Percentiles rank a stretch among this genome's conserved stretches.
Conservation (phyloP, 2,329 filamentous ascomycete species). For the Pyrenophora seminiperda region DNA sequence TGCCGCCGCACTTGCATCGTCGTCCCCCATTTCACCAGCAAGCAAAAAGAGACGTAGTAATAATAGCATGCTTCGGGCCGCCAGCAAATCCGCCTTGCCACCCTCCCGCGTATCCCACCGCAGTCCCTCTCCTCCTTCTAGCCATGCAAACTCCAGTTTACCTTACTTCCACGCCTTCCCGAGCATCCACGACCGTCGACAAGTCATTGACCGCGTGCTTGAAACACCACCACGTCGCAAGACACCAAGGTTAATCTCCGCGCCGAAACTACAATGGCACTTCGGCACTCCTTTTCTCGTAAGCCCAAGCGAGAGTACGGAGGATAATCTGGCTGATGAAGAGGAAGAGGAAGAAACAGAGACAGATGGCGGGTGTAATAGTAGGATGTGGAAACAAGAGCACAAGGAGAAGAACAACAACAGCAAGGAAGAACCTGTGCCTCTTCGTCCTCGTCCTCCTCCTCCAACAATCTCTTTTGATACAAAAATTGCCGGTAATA, state of each 20-base stretch:
- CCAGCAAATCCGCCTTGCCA: too few species aligned
- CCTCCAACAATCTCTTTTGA: too few species aligned
- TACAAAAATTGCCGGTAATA: too few species aligned
- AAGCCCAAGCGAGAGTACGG: background rate
- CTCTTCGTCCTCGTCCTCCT: too few species aligned
- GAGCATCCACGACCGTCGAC: too few species aligned
- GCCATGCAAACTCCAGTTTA: background rate
- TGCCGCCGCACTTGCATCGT: background rate
- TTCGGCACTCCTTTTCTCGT: background rate
- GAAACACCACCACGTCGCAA: background rate
- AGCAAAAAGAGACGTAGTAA: background rate
- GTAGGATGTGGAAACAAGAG: background rate
- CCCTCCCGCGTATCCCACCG: too few species aligned
- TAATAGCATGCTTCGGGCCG: too few species aligned
- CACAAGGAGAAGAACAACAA: background rate
- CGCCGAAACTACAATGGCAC: conserved; percentile 4
- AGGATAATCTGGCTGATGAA: background rate
- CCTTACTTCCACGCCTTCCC: background rate
- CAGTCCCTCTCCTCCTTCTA: background rate
- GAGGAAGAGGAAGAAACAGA: background rate
- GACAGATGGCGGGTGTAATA: background rate
- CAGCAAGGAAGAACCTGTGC: too few species aligned
- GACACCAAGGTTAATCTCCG: conserved; percentile 4
- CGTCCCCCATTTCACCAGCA: background rate
- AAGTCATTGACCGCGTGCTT: background rate